Base-by-base conservation (phyloP, 1,139 yeast genomes). In the Taphrina betulina region DNA sequence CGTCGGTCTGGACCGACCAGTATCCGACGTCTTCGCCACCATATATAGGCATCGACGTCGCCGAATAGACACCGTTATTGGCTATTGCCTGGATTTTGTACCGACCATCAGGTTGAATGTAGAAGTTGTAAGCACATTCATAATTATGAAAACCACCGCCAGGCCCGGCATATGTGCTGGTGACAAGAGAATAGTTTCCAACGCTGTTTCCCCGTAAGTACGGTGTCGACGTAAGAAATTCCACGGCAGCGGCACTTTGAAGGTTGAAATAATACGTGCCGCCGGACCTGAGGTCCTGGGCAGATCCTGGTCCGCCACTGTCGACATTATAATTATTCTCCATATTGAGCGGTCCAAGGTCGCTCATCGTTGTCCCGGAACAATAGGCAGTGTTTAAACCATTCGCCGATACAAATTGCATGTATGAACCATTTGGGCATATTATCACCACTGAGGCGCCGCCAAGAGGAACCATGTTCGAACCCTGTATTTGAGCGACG, bases 81-180 rank as follows among this genome's bases (percentile, higher is more conserved):
- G 44, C 40, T 3, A 50, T 40, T 4, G 54, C 36, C 34, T 50
- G 46, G 26, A 50, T 50, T 28, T 50, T 50, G 54, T 50, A 50
- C 10, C 54, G 45, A 16, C 54, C 54, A 14, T 50, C 54, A 7
- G 54, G 46, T 17, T 50, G 54, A 22, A 50, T 29, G 19, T 50
- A 50, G 41, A 50, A 50, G 19, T 38, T 29, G 46, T 31, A 40
- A 42, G 45, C 54, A 16, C 37, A 34, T 34, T 50, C 54, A n/a
- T 43, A 43, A 19, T 43, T 43, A 19, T 43, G 48, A 20, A 43
- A 43, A 22, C 48, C 48, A 20, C 48, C 48, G 31, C 29, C 31
- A 8, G 48, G 48, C 16, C 48, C 48, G n/a, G 29, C 48, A 12
- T 43, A 43, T 19, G 36, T 20, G 14, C 48, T 43, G 10, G 48